phyloP scores from a whole-genome alignment of 164 flowering plant species.

The Tetrastigma voinierianum region DNA sequence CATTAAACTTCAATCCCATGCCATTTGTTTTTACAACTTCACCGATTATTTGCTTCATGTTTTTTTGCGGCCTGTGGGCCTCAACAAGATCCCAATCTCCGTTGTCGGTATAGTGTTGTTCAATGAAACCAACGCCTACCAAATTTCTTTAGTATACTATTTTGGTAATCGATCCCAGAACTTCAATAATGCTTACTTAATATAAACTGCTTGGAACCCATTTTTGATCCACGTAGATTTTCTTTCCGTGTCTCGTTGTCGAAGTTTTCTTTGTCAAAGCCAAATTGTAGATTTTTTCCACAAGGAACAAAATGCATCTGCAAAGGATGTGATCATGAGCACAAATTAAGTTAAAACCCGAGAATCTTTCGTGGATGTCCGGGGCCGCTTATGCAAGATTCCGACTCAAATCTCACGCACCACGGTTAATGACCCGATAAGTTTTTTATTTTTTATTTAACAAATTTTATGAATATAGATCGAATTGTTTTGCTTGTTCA shows the following conservation, averaged over 20 bases:
- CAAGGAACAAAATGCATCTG: background rate
- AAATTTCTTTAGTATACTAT: conserved; percentile 67
- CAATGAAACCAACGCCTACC: conserved; percentile 60
- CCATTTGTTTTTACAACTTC: no score
- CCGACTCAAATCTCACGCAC: no score
- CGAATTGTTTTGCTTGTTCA: no score
- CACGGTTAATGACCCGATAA: no score
- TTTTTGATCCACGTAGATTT: background rate
- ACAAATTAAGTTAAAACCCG: no score
- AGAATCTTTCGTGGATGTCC: no score
- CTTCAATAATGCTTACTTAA: background rate
- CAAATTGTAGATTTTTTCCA: conserved; percentile 47
- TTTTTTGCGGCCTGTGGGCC: conserved; percentile 67
- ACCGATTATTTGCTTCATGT: background rate
- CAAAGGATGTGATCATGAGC: background rate
- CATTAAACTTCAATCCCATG: no score
- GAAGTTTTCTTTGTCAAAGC: conserved; percentile 78
- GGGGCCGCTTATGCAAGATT: no score
- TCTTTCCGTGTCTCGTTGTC: conserved; percentile 68
- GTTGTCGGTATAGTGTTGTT: conserved; percentile 67
- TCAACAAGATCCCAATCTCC: conserved; percentile 86
- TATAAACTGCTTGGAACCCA: background rate
- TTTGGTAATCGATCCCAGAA: conserved; percentile 44
- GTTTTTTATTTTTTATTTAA: no score
- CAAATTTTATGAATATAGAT: no score